phyloP scores from a whole-genome alignment of 768 basidiomycete species.

The Punctularia strigosozonata region DNA sequence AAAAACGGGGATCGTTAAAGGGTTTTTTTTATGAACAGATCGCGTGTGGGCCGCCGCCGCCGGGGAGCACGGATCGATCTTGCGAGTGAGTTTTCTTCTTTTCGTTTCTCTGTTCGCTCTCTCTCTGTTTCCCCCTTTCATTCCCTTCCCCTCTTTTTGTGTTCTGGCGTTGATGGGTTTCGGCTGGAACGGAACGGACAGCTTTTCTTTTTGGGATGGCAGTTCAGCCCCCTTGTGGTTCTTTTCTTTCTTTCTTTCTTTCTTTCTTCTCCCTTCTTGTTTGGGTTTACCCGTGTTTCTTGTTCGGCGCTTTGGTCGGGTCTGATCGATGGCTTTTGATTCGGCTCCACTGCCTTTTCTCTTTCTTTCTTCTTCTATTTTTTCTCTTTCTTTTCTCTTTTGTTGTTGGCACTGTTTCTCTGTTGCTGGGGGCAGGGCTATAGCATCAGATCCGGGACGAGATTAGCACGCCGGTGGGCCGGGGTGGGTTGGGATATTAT shows the following conservation, averaged over 20 bases:
- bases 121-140: not conserved
- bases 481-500: no score
- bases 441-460: no score
- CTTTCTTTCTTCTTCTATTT: not conserved
- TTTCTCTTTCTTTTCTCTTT: not conserved
- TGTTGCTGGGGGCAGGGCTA: no score
- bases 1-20: no score
- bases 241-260: not conserved
- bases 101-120: not conserved
- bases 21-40: no score
- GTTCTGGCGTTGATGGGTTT: not conserved
- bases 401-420: no score
- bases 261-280: not conserved
- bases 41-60: constrained; percentile 22
- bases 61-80: constrained; percentile 17
- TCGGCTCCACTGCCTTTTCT: no score
- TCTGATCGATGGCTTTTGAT: no score
- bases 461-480: no score
- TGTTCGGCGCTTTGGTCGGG: no score
- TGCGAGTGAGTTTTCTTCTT: constrained; percentile 23
- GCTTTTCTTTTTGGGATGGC: no score
- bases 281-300: not conserved
- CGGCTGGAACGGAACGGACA: no score
- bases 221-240: not conserved
- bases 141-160: not conserved